Percentiles rank a stretch among this genome's conserved stretches.
Evolutionary conservation across 495 filamentous ascomycete species (phyloP).

Genomic region (Cercophora sp.): DNA sequence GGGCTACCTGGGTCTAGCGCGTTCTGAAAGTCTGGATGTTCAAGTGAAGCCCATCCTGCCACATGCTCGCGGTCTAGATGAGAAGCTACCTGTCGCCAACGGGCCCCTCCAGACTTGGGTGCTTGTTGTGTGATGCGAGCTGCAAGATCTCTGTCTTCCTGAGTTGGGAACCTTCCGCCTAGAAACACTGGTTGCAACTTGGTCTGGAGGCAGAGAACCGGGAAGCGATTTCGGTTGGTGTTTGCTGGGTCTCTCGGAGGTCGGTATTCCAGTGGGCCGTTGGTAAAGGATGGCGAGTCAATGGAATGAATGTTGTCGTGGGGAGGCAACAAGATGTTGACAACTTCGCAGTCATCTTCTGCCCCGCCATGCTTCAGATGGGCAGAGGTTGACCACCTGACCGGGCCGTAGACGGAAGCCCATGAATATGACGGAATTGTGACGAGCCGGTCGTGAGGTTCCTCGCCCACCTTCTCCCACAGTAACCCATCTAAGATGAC

Average conservation of each 20-base stretch:
- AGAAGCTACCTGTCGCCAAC: slow-evolving; percentile 12
- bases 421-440: slow-evolving; percentile 14
- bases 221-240: slow-evolving; percentile 5
- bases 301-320: not conserved
- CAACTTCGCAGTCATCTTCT: not conserved
- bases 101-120: not conserved
- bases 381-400: not conserved
- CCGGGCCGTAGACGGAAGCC: slow-evolving; percentile 11
- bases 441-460: not conserved
- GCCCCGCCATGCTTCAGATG: not conserved
- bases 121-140: not conserved
- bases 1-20: not conserved
- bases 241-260: not conserved
- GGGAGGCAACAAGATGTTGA: not conserved
- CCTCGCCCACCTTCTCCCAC: slow-evolving; percentile 6
- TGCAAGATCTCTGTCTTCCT: slow-evolving; percentile 2
- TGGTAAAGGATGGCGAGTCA: not conserved
- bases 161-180: slow-evolving; percentile 1
- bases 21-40: slow-evolving; percentile 5
- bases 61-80: slow-evolving; percentile 4
- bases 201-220: slow-evolving; percentile 8
- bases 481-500: not conserved
- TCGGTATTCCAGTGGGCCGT: not conserved
- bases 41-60: slow-evolving; percentile 13
- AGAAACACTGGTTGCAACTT: slow-evolving; percentile 14